Evolutionary conservation across 73 alveolate genomes (phyloP).

Genomic region (Tetrahymena thermophila): DNA sequence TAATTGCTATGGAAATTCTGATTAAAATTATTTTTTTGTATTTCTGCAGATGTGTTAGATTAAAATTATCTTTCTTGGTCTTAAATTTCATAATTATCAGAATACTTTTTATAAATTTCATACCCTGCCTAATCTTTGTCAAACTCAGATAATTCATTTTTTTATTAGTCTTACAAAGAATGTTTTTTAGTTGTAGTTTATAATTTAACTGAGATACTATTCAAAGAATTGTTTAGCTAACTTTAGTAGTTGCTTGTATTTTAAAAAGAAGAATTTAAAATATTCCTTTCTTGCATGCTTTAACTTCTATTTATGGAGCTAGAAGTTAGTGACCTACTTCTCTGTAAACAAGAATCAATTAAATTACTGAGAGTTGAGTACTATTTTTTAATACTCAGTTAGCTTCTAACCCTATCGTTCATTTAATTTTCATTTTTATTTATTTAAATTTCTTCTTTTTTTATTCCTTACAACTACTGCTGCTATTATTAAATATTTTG

Average conservation of each 20-base stretch:
- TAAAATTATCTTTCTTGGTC: background rate
- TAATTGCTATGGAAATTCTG: background rate
- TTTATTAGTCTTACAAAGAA: background rate
- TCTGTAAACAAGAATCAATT: background rate
- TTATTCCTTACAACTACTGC: too few species aligned
- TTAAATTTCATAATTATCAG: background rate
- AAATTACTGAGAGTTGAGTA: background rate
- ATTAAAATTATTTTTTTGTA: background rate
- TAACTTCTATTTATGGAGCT: background rate
- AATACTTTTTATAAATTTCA: background rate
- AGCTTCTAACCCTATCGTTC: background rate
- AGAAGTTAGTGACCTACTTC: background rate
- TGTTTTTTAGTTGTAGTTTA: background rate
- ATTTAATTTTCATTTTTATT: background rate
- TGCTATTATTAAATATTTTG: background rate
- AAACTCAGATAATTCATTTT: background rate
- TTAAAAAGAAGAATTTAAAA: background rate
- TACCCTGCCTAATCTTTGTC: background rate
- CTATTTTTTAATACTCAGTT: background rate
- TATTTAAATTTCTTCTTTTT: background rate
- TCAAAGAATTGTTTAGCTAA: background rate
- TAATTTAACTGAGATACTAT: background rate
- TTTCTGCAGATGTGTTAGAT: background rate
- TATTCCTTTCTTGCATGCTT: background rate
- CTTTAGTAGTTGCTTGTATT: background rate